These are phyloP conservation scores for Lentinus tigrinus DNA, from an alignment of 768 basidiomycete species.

Conservation along the genomic window DNA sequence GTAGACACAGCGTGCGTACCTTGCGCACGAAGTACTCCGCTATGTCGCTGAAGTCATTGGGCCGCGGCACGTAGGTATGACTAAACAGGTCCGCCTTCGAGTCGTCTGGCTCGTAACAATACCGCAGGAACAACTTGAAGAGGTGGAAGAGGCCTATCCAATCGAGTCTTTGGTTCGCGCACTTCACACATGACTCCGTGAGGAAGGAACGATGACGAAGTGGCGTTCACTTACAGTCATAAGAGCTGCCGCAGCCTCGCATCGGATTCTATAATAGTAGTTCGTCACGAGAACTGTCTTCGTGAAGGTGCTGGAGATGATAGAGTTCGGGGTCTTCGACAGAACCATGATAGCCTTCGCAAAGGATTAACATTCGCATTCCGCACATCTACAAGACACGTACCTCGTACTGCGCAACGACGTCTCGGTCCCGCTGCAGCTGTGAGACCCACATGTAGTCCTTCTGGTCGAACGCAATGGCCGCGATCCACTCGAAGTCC, in stretches of 20 bases:
- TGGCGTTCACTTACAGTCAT: slow-evolving; percentile 57
- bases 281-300: slow-evolving; percentile 93
- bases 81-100: slow-evolving; percentile 77
- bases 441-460: slow-evolving; percentile 99
- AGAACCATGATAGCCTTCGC: slow-evolving; percentile 87
- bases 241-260: slow-evolving; percentile 87
- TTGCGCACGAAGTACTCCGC: slow-evolving; percentile 94
- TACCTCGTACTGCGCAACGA: slow-evolving; percentile 96
- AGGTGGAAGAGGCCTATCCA: slow-evolving; percentile 93
- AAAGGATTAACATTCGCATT: slow-evolving; percentile 11
- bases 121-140: slow-evolving; percentile 89
- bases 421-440: slow-evolving; percentile 91
- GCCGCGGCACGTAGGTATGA: slow-evolving; percentile 89
- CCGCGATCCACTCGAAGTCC: slow-evolving; percentile 98
- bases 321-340: slow-evolving; percentile 74
- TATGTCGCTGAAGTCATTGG: slow-evolving; percentile 91
- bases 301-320: slow-evolving; percentile 88
- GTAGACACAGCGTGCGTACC: too few relatives aligned
- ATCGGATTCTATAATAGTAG: slow-evolving; percentile 94
- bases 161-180: slow-evolving; percentile 78
- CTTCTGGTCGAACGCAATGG: slow-evolving; percentile 88
- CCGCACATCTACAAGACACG: slow-evolving; percentile 21
- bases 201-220: background rate
- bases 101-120: slow-evolving; percentile 89
- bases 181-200: slow-evolving; percentile 43